Evolutionary conservation across 1,139 yeast species (phyloP), one percentile per base, ranked within the genome.

Genomic region (Blastobotrys ciferrii): DNA sequence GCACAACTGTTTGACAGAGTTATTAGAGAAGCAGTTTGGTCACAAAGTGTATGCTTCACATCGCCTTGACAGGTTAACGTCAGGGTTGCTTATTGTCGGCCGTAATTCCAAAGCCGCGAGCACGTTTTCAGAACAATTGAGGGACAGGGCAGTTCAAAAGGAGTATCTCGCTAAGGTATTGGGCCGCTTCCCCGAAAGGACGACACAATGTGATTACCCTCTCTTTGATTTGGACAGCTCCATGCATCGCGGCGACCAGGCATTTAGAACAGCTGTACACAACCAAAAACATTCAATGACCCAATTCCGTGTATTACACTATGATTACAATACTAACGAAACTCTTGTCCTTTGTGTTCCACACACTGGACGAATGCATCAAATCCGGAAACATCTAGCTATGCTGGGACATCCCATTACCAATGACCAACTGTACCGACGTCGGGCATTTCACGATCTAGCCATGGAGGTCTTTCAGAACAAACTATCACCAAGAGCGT

Each of bases 1-100:
- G 50, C 87, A 79, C 66, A 92, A 92, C 61, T 80, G 96, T 1
- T 77, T 89, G 40, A 53, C 58, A 0, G 53, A 52, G 32, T 43
- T 60, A 11, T 46, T 59, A 20, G 52, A 43, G 11, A 14, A 25
- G 2, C 55, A 54, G 45, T 32, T 47, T 14, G 62, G 61, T 6
- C 37, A 45, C 35, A 51, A 53, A 15, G 54, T 58, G 4, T 55
- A 50, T 44, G 54, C 59, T 4, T 47, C 56, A 3, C 56, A 92
- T 63, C 73, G 98, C 49, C 71, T 92, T 28, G 98, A 92, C 64
- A 71, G 96, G 50, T 72, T 92, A 35, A 92, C 98, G 0, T 87
- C 95, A 60, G 98, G 98, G 0, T 70, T 92, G 37, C 87, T 92
- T 94, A 84, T 92, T 57, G 66, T 92, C 47, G 96, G 95, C 1